Evolutionary conservation across 306 rosid species (phyloP), one percentile per base, ranked within the genome.

Genomic region (Glycine latifolia): DNA sequence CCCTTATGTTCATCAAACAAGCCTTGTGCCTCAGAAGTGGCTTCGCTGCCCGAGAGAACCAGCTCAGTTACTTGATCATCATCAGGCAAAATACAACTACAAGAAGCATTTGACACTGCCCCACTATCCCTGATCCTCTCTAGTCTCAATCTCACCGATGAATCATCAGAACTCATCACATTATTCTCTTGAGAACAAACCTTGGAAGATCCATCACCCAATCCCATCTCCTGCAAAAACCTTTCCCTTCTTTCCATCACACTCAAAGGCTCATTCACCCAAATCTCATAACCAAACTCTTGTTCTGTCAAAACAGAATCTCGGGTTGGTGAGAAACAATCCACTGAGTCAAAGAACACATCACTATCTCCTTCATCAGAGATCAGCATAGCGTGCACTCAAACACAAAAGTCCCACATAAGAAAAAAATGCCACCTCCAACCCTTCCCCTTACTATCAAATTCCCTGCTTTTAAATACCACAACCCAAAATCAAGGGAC

Each of bases 201-300:
- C 63, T 71, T 61, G 35, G 84, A 37, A 83, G 90, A 79, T 41
- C 31, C 41, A 37, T 37, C 89, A 63, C 17, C 83, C 5, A 91
- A 86, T 49, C 94, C 96, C 87, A 88, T 88, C 58, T 74, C 78
- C n/a, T 66, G 79, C 9, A 95, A 89, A 86, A 95, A 93, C 6
- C 43, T 73, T 52, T 81, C 84, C 67, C 92, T 77, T 74, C 99
- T 91, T 86, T 88, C 89, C 87, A 81, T 86, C 44, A 95, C 92
- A 87, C 99, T 90, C 20, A 48, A 77, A 59, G 93, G 99, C 81
- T 95, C 93, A 75, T 81, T 89, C 83, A 85, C 63, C 97, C 99
- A 95, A 82, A 93, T 65, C 78, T 86, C 89, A 77, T 87, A 90
- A 8, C 79, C 87, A 53, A 81, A 70, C 17, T 73, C 86, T 65